A percentile compares a stretch with the other conserved stretches of the same genome.
phyloP scores from a whole-genome alignment of 2,329 filamentous ascomycete genomes.

The Zymoseptoria brevis region DNA sequence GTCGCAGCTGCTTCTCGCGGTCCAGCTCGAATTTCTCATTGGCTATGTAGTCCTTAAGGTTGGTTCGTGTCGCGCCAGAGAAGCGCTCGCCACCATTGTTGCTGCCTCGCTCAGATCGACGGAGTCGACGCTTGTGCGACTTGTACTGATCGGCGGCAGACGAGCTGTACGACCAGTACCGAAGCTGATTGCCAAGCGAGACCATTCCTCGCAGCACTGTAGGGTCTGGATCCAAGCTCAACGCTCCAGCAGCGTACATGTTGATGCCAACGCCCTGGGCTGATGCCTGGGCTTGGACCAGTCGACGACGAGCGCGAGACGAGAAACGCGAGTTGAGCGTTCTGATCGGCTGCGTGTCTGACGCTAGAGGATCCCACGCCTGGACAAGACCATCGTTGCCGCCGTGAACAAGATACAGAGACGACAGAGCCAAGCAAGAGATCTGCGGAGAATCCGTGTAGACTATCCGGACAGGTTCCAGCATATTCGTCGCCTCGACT shows the following conservation, averaged over 20 bases:
- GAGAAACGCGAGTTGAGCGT: constrained; percentile 82
- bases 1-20: constrained; percentile 58
- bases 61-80: constrained; percentile 56
- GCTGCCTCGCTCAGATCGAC: constrained; percentile 58
- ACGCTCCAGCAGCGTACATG: constrained; percentile 73
- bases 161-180: constrained; percentile 94
- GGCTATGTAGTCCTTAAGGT: constrained; percentile 72
- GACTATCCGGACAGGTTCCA: constrained; percentile 70
- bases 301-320: constrained; percentile 70
- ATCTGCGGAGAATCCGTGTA: constrained; percentile 86
- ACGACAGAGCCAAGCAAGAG: constrained; percentile 72
- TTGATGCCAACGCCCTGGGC: constrained; percentile 62
- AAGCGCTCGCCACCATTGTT: constrained; percentile 53
- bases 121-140: constrained; percentile 68
- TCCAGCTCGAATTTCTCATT: constrained; percentile 78
- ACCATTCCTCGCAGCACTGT: constrained; percentile 79
- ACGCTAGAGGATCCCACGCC: constrained; percentile 92
- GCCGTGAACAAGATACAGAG: constrained; percentile 83
- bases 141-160: constrained; percentile 62
- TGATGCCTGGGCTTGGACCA: constrained; percentile 58
- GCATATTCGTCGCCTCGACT: constrained; percentile 46
- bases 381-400: constrained; percentile 93
- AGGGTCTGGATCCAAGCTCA: constrained; percentile 80
- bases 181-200: constrained; percentile 75
- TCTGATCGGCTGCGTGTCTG: constrained; percentile 66